Evolutionary conservation across 2,329 filamentous ascomycete genomes (phyloP), one percentile per base, ranked within the genome.

Genomic region (Mycosphaerella sp.): DNA sequence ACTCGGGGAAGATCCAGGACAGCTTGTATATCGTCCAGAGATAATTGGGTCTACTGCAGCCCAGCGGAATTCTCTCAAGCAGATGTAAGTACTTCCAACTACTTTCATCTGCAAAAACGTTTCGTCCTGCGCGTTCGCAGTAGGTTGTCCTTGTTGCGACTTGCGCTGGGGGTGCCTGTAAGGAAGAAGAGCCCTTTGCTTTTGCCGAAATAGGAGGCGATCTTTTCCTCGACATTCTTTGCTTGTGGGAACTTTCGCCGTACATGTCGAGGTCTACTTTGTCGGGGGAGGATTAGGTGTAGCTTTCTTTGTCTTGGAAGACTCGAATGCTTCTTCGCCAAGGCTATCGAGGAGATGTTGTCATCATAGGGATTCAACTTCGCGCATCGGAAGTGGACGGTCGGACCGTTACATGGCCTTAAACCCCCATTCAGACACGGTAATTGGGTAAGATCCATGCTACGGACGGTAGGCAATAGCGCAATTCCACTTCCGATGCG

Each of bases 91-190:
- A 10, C 13, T 54, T 37, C 32, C 41, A 62, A 5, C 52, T 36
- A 6, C 42, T 30, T 21, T 50, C 50, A 49, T 62, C 59, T 6
- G 49, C 53, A 16, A 32, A 51, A 12, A 48, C 47, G 8, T 30
- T 41, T 3, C 39, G 14, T 30, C 42, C 43, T n/a, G 39, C 40
- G 1, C 41, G 17, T 6, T 59, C 45, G 27, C 52, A 57, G 28
- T 58, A 43, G 5, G 49, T 50, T 48, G 55, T 60, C 45, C 60
- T 25, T 2, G 58, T 58, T 2, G 51, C 50, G 13, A 59, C 44
- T 35, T 62, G 59, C 13, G 59, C 59, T 47, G 59, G 59, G 5
- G 60, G n/a, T 57, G 27, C 59, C 59, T 2, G 59, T 62, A 25
- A 62, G 28, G 53, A 62, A 62, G 53, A 62, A 62, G 18, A 59